Conservation (phyloP, 2,329 filamentous ascomycete species). For the Mollisiaceae sp. region DNA sequence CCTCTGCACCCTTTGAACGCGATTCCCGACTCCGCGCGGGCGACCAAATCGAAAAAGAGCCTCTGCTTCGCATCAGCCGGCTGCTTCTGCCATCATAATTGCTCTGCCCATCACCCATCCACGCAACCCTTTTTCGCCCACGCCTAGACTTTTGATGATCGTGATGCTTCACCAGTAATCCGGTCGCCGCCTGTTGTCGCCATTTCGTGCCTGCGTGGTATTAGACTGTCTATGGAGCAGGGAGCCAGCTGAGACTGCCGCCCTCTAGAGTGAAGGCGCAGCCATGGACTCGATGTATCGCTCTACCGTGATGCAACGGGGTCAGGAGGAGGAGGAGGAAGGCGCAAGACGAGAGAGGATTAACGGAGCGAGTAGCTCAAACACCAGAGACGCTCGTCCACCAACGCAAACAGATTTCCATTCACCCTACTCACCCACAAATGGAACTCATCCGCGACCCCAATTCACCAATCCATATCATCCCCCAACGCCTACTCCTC, state of each 20-base stretch:
- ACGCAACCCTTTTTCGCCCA: conserved; percentile 16
- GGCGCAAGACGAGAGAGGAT: conserved; percentile 38
- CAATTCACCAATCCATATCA: conserved; percentile 42
- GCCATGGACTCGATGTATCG: conserved; percentile 40
- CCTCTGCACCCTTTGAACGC: conserved; percentile 15
- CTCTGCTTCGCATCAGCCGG: conserved; percentile 22
- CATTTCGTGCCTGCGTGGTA: conserved; percentile 11
- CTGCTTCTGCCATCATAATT: conserved; percentile 23
- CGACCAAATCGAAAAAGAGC: conserved; percentile 23
- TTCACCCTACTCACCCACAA: conserved; percentile 39
- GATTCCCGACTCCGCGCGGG: conserved; percentile 11
- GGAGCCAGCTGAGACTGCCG: conserved; percentile 27
- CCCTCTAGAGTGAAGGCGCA: conserved; percentile 29
- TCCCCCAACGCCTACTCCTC: conserved; percentile 34
- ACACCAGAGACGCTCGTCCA: conserved; percentile 30
- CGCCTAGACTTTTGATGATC: conserved; percentile 13
- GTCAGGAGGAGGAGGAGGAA: conserved; percentile 36
- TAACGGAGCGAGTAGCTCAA: conserved; percentile 37
- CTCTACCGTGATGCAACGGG: conserved; percentile 41
- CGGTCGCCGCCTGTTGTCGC: conserved; percentile 5
- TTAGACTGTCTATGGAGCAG: conserved; percentile 35
- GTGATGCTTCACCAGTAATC: conserved; percentile 29
- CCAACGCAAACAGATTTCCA: conserved; percentile 37
- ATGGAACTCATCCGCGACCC: conserved; percentile 37
- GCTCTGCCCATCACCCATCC: conserved; percentile 20